phyloP scores from a whole-genome alignment of 2,329 filamentous ascomycete species.

The Fusarium mangiferae region DNA sequence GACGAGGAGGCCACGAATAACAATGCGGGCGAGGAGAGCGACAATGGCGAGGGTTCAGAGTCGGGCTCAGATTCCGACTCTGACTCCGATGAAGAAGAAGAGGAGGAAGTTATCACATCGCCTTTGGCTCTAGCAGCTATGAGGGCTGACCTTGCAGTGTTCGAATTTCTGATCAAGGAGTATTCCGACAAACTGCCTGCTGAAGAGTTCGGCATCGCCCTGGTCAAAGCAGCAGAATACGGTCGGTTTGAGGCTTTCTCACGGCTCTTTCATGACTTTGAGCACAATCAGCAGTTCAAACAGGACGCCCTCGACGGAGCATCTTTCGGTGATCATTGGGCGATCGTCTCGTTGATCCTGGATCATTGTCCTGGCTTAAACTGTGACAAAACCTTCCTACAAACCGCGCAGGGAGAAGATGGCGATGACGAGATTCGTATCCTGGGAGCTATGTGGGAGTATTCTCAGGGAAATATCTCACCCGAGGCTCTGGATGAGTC shows the following conservation, averaged over 20 bases:
- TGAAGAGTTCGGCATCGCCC: constrained; percentile 53
- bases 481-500: constrained; percentile 47
- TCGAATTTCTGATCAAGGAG: constrained; percentile 53
- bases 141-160: constrained; percentile 53
- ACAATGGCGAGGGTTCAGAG: background rate
- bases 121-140: constrained; percentile 53
- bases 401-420: constrained; percentile 45
- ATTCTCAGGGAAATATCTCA: constrained; percentile 48
- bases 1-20: background rate
- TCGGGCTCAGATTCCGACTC: background rate
- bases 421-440: constrained; percentile 50
- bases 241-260: constrained; percentile 55
- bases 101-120: constrained; percentile 38
- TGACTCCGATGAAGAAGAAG: background rate
- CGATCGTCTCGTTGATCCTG: constrained; percentile 50
- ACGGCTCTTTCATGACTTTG: constrained; percentile 49
- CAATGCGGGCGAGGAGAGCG: background rate
- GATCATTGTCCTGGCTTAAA: constrained; percentile 47
- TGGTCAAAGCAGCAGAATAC: constrained; percentile 51
- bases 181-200: constrained; percentile 52
- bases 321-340: constrained; percentile 50
- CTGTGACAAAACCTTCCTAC: constrained; percentile 50
- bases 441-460: constrained; percentile 52
- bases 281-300: constrained; percentile 46
- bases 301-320: constrained; percentile 50